These are phyloP conservation scores for Tarenaya hassleriana DNA, from an alignment of 345 rosid species.

Conservation along the genomic window DNA sequence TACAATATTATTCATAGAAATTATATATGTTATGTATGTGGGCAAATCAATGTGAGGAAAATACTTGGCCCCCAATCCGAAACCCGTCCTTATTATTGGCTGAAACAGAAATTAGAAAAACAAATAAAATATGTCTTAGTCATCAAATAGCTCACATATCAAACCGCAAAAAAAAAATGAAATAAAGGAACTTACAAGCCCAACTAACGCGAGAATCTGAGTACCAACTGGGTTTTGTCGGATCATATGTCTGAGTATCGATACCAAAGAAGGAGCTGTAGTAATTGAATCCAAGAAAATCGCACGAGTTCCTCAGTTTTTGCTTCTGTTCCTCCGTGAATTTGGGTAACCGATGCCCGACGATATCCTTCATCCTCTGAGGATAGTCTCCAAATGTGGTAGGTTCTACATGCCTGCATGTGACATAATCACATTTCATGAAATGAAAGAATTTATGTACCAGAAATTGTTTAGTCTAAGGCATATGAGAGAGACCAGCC, in stretches of 20 bases:
- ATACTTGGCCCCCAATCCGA: background rate
- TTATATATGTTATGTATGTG: too few species aligned
- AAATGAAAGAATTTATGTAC: background rate
- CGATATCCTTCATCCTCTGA: conserved; percentile 21
- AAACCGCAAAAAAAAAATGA: too few species aligned
- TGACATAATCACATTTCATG: background rate
- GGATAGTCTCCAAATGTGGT: conserved; percentile 33
- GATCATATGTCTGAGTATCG: background rate
- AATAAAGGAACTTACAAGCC: conserved; percentile 29
- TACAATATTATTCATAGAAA: too few species aligned
- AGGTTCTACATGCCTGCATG: conserved; percentile 25
- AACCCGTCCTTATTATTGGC: too few species aligned
- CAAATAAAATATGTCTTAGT: too few species aligned
- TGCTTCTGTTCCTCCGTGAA: conserved; percentile 24
- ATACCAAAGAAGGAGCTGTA: conserved; percentile 21
- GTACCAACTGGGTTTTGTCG: conserved; percentile 17
- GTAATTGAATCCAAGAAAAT: conserved; percentile 35
- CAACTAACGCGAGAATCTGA: conserved; percentile 20
- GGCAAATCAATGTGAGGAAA: background rate
- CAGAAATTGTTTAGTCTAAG: background rate
- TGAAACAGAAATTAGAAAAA: too few species aligned
- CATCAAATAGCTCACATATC: too few species aligned
- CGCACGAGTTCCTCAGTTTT: conserved; percentile 26
- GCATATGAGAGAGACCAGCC: conserved; percentile 2
- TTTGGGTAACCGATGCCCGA: conserved; percentile 28